Conservation (phyloP, 495 filamentous ascomycete genomes). For the Chaetomium cochliodes region DNA sequence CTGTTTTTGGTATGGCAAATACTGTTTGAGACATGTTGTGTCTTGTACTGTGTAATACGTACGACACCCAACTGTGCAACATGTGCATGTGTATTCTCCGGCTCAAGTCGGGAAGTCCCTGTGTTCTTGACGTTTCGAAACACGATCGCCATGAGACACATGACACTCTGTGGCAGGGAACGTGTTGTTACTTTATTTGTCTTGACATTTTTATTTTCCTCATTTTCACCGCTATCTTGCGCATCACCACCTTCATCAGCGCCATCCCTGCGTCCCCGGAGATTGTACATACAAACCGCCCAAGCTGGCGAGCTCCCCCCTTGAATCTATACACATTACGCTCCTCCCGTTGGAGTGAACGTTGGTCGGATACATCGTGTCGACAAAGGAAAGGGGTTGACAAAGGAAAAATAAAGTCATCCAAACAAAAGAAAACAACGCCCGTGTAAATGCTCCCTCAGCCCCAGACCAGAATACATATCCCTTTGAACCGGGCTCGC, state of each 20-base stretch:
- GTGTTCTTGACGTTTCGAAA: neutral
- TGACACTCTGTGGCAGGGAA: too few relatives aligned
- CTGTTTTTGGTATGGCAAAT: neutral
- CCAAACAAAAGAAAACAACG: slow-evolving; percentile 3
- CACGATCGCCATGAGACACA: slow-evolving; percentile 6
- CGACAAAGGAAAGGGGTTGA: slow-evolving; percentile 12
- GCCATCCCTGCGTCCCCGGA: neutral
- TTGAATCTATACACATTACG: slow-evolving; percentile 19
- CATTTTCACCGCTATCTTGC: neutral
- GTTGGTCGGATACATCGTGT: slow-evolving; percentile 19
- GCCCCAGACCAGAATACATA: neutral
- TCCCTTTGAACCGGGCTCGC: neutral
- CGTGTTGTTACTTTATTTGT: neutral
- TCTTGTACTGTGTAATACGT: neutral
- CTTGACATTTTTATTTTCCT: neutral
- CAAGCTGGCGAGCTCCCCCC: neutral
- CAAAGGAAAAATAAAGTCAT: slow-evolving; percentile 12
- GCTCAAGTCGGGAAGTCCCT: slow-evolving; percentile 1
- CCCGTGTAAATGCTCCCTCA: slow-evolving; percentile 19
- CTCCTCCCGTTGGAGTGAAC: neutral
- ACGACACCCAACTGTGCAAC: neutral
- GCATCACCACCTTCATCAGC: neutral
- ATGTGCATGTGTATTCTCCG: neutral
- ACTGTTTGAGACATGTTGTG: neutral
- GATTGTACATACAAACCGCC: slow-evolving; percentile 10